phyloP scores from a whole-genome alignment of 1,284 basidiomycete genomes.

The Calocybe gambosa region DNA sequence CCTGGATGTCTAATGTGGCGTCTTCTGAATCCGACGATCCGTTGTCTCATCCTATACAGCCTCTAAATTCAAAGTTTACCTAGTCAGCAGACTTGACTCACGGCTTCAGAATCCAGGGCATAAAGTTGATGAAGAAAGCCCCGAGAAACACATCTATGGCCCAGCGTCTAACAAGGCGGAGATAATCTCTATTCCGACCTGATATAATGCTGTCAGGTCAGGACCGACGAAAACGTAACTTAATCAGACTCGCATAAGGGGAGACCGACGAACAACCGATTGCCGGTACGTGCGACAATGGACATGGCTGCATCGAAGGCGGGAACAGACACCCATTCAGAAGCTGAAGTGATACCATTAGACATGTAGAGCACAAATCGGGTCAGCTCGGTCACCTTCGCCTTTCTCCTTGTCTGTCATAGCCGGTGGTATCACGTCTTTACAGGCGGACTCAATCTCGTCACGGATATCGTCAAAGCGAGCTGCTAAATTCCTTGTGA shows the following conservation, averaged over 20 bases:
- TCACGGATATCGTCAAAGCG: constrained; percentile 1
- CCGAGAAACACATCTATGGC: constrained; percentile 27
- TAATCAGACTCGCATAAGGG: constrained; percentile 28
- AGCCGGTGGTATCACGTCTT: background rate
- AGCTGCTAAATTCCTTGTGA: constrained; percentile 1
- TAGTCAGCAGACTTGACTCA: constrained; percentile 15
- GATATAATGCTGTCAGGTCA: background rate
- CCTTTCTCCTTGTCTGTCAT: background rate
- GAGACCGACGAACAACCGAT: constrained; percentile 23
- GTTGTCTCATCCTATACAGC: background rate
- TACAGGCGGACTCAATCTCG: background rate
- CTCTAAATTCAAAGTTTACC: no score
- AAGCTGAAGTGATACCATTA: background rate
- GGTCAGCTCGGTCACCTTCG: background rate
- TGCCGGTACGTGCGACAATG: background rate
- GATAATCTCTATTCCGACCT: constrained; percentile 32
- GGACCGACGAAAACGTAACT: background rate
- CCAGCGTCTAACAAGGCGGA: constrained; percentile 24
- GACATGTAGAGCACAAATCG: background rate
- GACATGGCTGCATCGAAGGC: background rate
- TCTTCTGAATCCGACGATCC: constrained; percentile 23
- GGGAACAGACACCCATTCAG: constrained; percentile 3
- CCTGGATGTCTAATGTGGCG: constrained; percentile 28
- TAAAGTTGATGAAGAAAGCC: constrained; percentile 22
- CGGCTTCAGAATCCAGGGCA: constrained; percentile 31